Evolutionary conservation across 2,329 filamentous ascomycete genomes (phyloP), one percentile per base, ranked within the genome.

Genomic region (Annulohypoxylon truncatum): DNA sequence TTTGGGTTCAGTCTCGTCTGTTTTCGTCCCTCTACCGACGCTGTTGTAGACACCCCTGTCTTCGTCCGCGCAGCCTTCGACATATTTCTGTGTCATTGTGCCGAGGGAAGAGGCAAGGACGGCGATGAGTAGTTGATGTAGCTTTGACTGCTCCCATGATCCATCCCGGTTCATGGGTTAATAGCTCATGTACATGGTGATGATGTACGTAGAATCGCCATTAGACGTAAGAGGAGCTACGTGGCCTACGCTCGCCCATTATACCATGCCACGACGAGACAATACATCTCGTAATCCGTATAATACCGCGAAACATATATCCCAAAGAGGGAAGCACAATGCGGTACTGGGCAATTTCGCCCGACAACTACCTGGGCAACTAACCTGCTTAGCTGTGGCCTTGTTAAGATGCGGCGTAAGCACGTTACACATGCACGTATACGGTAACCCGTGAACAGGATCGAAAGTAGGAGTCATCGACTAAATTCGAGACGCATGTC

Each of bases 101-200:
- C 58, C 58, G 54, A 58, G 51, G 47, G n/a, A 18, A 40, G 18
- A 52, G 28, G 18, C 29, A 42, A 12, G 24, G 29, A 53, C 52
- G 42, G 38, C 22, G 38, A 63, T 26, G 33, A 46, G 13, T 26
- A n/a, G 48, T 15, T 48, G 24, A 40, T 31, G 40, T 53, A 26
- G 38, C 63, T 58, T 42, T 42, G 46, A 18, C 42, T 58, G 38
- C 53, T 61, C 42, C 38, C 64, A 58, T 62, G 50, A 42, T 44
- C 35, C 40, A 64, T 62, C 64, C 67, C 57, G 64, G 67, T 64
- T 67, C 56, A 53, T 69, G 64, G 67, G 67, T 62, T 67, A 64
- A 69, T 69, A 61, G 52, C 59, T 67, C 63, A 69, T 54, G 59
- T 66, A 61, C 42, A 59, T 42, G 65, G 57, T 26, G 42, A 61